Conservation (phyloP, 768 basidiomycete species). For the Podaxis sp. region DNA sequence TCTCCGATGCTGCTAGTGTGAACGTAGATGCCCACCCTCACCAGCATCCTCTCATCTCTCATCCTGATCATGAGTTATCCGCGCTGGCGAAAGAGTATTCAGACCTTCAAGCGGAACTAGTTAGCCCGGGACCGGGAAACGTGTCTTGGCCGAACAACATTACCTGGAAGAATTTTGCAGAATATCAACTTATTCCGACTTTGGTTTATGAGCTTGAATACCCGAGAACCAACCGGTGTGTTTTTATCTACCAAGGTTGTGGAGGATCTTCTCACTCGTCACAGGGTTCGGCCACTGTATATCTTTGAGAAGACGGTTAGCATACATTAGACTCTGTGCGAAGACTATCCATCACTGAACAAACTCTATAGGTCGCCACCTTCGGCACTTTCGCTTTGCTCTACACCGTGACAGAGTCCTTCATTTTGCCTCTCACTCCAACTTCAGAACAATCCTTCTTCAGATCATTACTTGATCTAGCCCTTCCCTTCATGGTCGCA, state of each 20-base stretch:
- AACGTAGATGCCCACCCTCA: constrained; percentile 11
- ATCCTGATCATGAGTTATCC: constrained; percentile 63
- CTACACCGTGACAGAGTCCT: constrained; percentile 89
- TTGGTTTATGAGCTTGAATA: constrained; percentile 97
- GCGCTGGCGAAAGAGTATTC: constrained; percentile 70
- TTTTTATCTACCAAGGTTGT: background rate
- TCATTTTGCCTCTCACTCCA: constrained; percentile 83
- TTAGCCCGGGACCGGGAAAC: constrained; percentile 58
- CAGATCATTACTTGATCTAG: constrained; percentile 76
- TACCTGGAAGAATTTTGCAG: constrained; percentile 72
- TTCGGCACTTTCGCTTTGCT: constrained; percentile 96
- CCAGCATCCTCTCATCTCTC: constrained; percentile 52
- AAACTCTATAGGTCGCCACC: constrained; percentile 60
- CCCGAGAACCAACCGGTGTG: constrained; percentile 80
- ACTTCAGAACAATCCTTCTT: constrained; percentile 66
- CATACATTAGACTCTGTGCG: background rate
- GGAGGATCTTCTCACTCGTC: background rate
- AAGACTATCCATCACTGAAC: constrained; percentile 18
- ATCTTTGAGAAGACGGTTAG: constrained; percentile 68
- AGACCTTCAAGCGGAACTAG: constrained; percentile 73
- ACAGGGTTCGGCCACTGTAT: constrained; percentile 72
- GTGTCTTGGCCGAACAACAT: constrained; percentile 86
- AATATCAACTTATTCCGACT: constrained; percentile 86
- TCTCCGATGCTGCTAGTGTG: background rate
- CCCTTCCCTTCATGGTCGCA: constrained; percentile 90